These are phyloP conservation scores for Ilex asprella DNA, from an alignment of 257 asterid genomes.

Conservation along the genomic window DNA sequence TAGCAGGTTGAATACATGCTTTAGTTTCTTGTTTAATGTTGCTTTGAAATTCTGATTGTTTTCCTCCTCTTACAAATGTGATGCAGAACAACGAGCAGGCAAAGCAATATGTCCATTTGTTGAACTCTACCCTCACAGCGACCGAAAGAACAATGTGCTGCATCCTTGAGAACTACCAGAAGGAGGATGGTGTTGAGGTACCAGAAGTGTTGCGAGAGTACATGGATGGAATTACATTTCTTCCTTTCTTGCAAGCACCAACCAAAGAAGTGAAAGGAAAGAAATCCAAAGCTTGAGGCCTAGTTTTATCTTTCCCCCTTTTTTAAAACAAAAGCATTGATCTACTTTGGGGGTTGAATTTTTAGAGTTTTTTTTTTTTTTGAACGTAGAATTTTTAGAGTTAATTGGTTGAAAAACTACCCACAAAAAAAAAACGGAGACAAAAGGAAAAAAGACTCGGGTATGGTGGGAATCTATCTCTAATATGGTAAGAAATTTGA, in stretches of 20 bases:
- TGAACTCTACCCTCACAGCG: constrained; percentile 93
- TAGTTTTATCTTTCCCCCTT: not conserved
- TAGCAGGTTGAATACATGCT: not conserved
- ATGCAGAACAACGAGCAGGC: constrained; percentile 70
- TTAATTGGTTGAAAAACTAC: too few species aligned
- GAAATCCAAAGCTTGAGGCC: constrained; percentile 6
- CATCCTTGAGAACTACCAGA: constrained; percentile 86
- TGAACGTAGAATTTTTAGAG: too few species aligned
- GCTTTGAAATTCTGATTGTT: not conserved
- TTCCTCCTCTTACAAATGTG: not conserved
- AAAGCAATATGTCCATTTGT: constrained; percentile 80
- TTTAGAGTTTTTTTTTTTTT: too few species aligned
- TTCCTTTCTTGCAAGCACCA: constrained; percentile 50
- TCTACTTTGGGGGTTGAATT: too few species aligned
- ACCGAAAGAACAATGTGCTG: constrained; percentile 92
- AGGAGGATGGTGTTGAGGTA: constrained; percentile 79
- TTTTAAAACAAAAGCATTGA: too few species aligned
- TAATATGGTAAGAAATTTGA: too few species aligned
- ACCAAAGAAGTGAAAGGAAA: constrained; percentile 58
- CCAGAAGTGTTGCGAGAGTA: constrained; percentile 63
- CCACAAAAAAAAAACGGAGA: too few species aligned
- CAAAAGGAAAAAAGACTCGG: too few species aligned
- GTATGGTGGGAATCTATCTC: too few species aligned
- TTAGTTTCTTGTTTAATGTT: not conserved
- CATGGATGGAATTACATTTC: constrained; percentile 68